phyloP scores from a whole-genome alignment of 108 stramenopile species.

The Skeletonema menzelii region DNA sequence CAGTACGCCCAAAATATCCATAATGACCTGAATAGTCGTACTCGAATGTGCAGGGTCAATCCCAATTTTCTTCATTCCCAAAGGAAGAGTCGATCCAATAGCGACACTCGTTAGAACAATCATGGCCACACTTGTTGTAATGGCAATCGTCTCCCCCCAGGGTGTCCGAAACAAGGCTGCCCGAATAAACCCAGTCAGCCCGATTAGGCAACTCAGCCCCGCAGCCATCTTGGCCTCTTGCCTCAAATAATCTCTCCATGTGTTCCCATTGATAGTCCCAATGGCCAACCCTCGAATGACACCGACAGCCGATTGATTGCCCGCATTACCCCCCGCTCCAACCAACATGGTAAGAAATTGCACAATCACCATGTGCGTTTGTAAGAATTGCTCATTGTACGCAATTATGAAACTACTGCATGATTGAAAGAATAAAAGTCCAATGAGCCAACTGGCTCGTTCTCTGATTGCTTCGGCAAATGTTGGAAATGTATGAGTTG shows the following conservation, averaged over 20 bases:
- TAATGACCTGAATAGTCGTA: constrained; percentile 91
- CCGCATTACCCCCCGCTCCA: constrained; percentile 91
- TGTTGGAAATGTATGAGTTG: constrained; percentile 19
- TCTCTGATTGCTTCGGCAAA: constrained; percentile 72
- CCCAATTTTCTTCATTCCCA: constrained; percentile 72
- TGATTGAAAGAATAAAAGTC: constrained; percentile 83
- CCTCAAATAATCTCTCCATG: constrained; percentile 56
- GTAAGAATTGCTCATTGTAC: constrained; percentile 77
- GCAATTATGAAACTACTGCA: constrained; percentile 81
- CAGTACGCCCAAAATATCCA: constrained; percentile 91
- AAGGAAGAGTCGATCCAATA: constrained; percentile 77
- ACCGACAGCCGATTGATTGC: constrained; percentile 89
- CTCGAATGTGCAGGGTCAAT: constrained; percentile 90
- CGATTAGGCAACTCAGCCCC: constrained; percentile 60
- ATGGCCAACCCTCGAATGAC: constrained; percentile 86
- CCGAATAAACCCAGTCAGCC: constrained; percentile 69
- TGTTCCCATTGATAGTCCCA: constrained; percentile 67
- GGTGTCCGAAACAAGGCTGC: constrained; percentile 70
- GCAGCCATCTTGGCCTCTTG: constrained; percentile 79
- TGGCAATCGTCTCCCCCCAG: constrained; percentile 75
- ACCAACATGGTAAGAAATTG: constrained; percentile 92
- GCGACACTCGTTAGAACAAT: constrained; percentile 82
- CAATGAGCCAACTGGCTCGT: constrained; percentile 84
- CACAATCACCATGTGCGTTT: constrained; percentile 83
- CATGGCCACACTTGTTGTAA: constrained; percentile 67